phyloP scores from a whole-genome alignment of 179 eudicot genomes.

The Kewa caespitosa region DNA sequence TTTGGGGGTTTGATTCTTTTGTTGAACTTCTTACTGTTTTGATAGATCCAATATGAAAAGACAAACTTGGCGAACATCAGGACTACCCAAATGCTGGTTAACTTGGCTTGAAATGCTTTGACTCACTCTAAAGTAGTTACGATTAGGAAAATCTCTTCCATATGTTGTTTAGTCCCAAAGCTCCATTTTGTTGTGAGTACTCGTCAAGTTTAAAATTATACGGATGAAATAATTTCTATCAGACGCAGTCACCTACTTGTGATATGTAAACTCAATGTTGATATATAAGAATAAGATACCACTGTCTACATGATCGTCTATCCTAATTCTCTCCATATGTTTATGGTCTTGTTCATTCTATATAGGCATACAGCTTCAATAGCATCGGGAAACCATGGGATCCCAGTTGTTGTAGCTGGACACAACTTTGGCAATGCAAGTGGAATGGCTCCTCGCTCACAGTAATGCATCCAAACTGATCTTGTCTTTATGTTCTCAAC shows the following conservation, averaged over 20 bases:
- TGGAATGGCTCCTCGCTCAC: constrained; percentile 99
- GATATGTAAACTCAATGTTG: too few species aligned
- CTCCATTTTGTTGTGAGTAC: neutral
- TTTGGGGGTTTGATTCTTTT: neutral
- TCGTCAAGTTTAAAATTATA: neutral
- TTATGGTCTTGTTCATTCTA: neutral
- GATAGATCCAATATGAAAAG: neutral
- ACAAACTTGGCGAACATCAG: neutral
- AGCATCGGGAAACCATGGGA: constrained; percentile 93
- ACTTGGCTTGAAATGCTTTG: neutral
- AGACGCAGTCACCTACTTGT: neutral
- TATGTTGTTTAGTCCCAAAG: neutral
- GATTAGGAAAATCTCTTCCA: neutral
- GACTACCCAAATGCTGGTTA: neutral
- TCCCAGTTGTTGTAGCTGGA: constrained; percentile 89
- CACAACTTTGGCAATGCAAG: constrained; percentile 92
- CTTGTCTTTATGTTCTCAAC: neutral
- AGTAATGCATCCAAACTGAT: constrained; percentile 45
- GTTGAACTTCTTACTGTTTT: neutral
- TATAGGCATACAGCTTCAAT: constrained; percentile 91
- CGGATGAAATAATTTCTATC: neutral
- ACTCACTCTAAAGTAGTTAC: neutral
- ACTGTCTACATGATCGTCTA: neutral
- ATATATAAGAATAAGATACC: too few species aligned
- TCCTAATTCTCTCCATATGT: neutral